Percentiles rank a stretch among this genome's conserved stretches.
Evolutionary conservation across 441 rosid species (phyloP).

Genomic region (Populus hybrid): DNA sequence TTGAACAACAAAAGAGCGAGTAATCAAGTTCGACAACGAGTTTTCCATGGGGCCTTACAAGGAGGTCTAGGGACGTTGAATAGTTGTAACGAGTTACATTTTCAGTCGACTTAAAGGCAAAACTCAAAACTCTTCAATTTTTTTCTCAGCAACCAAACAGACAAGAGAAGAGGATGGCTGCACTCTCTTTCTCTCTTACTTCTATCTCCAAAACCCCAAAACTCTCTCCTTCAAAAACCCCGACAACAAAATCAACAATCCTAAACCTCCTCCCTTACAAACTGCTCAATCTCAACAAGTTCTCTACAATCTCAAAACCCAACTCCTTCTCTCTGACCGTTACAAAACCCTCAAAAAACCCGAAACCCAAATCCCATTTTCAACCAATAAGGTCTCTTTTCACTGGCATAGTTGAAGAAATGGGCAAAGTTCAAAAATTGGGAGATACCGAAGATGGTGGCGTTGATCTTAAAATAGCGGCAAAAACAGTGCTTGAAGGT

Average conservation of each 20-base stretch:
- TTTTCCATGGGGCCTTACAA: too few species aligned
- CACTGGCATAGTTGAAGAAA: conserved; percentile 83
- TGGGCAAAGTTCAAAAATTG: conserved; percentile 58
- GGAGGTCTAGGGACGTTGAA: too few species aligned
- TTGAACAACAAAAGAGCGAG: too few species aligned
- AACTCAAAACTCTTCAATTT: background rate
- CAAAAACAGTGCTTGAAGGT: conserved; percentile 53
- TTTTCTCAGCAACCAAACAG: conserved; percentile 5
- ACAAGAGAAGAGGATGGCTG: conserved; percentile 25
- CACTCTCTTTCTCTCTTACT: conserved; percentile 22
- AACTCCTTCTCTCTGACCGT: conserved; percentile 25
- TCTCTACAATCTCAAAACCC: conserved; percentile 22
- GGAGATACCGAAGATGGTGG: conserved; percentile 58
- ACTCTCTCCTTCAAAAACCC: conserved; percentile 11
- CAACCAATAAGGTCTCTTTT: conserved; percentile 49
- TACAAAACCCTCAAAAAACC: conserved; percentile 3
- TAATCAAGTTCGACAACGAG: too few species aligned
- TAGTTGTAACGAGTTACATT: too few species aligned
- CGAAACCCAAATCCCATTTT: conserved; percentile 18
- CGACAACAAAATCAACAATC: background rate
- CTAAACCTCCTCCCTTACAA: conserved; percentile 7
- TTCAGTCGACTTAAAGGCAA: background rate
- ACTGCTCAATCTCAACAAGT: conserved; percentile 17
- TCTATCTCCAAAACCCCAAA: conserved; percentile 22
- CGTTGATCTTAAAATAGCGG: conserved; percentile 52